Conservation (phyloP, 2,329 filamentous ascomycete genomes). For the Bipolaris oryzae region DNA sequence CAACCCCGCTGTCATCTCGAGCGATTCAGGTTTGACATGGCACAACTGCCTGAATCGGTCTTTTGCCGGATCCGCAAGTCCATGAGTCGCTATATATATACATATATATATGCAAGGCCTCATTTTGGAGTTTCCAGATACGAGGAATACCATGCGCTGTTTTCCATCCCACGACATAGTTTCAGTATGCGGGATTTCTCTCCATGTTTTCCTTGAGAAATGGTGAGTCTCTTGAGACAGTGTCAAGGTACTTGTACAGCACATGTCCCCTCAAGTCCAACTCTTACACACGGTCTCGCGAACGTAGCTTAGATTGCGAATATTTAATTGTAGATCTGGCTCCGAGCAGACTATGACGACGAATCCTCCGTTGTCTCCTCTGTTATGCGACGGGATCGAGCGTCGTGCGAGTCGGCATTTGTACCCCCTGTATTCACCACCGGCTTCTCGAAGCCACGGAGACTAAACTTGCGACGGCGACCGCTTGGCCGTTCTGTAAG, state of each 20-base stretch:
- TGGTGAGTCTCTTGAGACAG: neutral
- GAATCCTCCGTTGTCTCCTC: slow-evolving; percentile 25
- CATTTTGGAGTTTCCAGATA: neutral
- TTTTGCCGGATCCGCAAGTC: neutral
- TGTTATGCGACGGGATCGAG: slow-evolving; percentile 33
- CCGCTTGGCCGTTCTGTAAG: slow-evolving; percentile 64
- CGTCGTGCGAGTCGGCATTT: slow-evolving; percentile 30
- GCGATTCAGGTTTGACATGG: neutral
- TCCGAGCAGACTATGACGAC: slow-evolving; percentile 1
- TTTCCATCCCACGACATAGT: neutral
- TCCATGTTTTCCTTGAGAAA: neutral
- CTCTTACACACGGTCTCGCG: neutral
- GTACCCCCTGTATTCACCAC: slow-evolving; percentile 28
- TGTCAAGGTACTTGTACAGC: neutral
- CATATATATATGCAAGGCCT: neutral
- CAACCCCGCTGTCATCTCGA: neutral
- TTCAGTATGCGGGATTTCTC: neutral
- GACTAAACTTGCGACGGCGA: slow-evolving; percentile 52
- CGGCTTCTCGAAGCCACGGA: slow-evolving; percentile 34
- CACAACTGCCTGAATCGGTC: neutral
- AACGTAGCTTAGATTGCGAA: neutral
- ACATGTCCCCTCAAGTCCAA: neutral
- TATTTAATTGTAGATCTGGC: neutral
- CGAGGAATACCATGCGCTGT: neutral
- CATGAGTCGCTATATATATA: neutral